Conservation (phyloP, 306 rosid genomes). For the Purshia tridentata region DNA sequence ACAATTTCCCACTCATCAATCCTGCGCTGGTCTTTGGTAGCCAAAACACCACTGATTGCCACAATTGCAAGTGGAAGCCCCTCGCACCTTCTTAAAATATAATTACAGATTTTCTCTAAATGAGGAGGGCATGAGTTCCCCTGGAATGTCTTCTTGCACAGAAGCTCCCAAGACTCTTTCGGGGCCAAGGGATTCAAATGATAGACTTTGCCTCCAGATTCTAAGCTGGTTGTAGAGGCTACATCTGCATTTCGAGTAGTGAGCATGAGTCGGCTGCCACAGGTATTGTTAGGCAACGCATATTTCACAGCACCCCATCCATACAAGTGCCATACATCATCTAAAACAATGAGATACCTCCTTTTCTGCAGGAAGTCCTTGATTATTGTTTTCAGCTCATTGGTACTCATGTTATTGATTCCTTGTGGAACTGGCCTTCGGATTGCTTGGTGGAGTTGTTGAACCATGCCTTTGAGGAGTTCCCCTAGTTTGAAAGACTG, state of each 20-base stretch:
- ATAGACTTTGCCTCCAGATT: conserved; percentile 41
- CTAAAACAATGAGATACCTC: conserved; percentile 52
- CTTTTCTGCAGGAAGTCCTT: conserved; percentile 41
- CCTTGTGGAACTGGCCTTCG: conserved; percentile 35
- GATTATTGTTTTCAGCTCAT: conserved; percentile 33
- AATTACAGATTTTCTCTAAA: conserved; percentile 32
- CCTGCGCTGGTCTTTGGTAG: conserved; percentile 45
- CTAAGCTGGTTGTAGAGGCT: conserved; percentile 33
- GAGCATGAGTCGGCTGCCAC: conserved; percentile 49
- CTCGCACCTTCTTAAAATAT: conserved; percentile 45
- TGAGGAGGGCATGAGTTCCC: conserved; percentile 46
- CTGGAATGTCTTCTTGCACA: conserved; percentile 48
- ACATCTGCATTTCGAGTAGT: conserved; percentile 46
- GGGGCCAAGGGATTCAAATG: conserved; percentile 39
- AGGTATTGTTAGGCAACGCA: conserved; percentile 43
- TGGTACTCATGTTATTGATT: conserved; percentile 34
- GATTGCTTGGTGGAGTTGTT: conserved; percentile 15
- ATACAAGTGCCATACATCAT: conserved; percentile 45
- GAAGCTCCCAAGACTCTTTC: conserved; percentile 46
- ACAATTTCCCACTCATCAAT: conserved; percentile 49
- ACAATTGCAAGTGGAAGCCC: conserved; percentile 70
- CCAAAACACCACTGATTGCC: conserved; percentile 54
- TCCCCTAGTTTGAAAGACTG: conserved; percentile 39
- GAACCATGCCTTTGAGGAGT: conserved; percentile 44
- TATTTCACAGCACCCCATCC: conserved; percentile 55